Evolutionary conservation across 1,139 yeast genomes (phyloP), one percentile per base, ranked within the genome.

Genomic region (Starmera stellimalicola): DNA sequence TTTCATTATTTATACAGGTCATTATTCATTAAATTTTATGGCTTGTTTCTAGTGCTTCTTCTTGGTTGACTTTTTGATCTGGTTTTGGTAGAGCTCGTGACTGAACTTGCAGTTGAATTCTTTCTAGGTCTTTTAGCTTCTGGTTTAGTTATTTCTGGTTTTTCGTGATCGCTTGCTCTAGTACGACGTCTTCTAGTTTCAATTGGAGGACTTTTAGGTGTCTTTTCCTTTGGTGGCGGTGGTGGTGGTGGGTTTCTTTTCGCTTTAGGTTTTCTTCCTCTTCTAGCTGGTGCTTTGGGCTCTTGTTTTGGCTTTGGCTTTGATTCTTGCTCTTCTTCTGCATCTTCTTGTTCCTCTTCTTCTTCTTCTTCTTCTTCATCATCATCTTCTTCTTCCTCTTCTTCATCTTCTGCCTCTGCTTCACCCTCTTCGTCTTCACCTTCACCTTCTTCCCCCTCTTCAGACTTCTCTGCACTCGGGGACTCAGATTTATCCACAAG

Each of bases 301-400:
- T 33, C 37, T 33, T 32, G 35, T 33, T 32, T 34, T 34, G 34
- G 30, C 34, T 20, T 30, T 17, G 15, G 33, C n/a, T n/a, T 38
- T 27, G 37, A 32, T 27, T 30, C 38, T 36, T 41, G 41, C 34
- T 27, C 17, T 38, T 29, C 12, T 31, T 37, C 16, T 12, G 36
- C 39, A n/a, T 40, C 45, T n/a, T 41, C 44, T 23, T 24, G 33
- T 28, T 33, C 26, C 29, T 32, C 27, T 37, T 34, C 26, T 27
- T 33, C 29, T 37, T 32, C 20, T 39, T 29, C 27, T 52, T 33
- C 57, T 43, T n/a, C 57, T 49, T 23, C 56, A 37, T 36, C 44
- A 45, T n/a, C 51, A 49, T 24, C 48, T 30, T 35, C 29, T 30
- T 33, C 30, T 18, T 28, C 33, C 19, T 29, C 23, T 17, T 37